phyloP scores from a whole-genome alignment of 2,329 filamentous ascomycete species.

The Fusarium chaquense region DNA sequence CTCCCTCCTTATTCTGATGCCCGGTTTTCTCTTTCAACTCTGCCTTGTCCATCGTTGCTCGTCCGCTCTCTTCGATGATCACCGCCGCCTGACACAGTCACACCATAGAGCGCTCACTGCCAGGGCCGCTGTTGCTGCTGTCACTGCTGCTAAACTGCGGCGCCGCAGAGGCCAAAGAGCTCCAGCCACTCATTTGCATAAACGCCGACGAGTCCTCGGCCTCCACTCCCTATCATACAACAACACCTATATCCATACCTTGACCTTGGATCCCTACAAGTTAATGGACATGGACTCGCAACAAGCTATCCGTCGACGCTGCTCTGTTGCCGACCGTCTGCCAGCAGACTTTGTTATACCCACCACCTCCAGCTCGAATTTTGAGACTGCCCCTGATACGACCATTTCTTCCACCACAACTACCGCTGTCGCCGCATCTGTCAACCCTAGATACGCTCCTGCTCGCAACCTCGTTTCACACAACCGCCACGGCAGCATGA shows the following conservation, averaged over 20 bases:
- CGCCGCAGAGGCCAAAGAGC: constrained; percentile 54
- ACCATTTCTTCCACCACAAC: constrained; percentile 19
- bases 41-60: constrained; percentile 62
- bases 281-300: constrained; percentile 51
- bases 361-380: constrained; percentile 41
- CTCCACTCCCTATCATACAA: constrained; percentile 48
- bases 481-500: constrained; percentile 33
- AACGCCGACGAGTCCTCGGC: constrained; percentile 52
- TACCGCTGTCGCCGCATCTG: constrained; percentile 21
- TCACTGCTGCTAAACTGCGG: constrained; percentile 56
- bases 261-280: constrained; percentile 39
- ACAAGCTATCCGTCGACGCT: constrained; percentile 57
- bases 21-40: constrained; percentile 60
- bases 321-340: constrained; percentile 54
- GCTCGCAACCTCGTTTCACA: constrained; percentile 32
- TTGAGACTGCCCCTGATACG: constrained; percentile 29
- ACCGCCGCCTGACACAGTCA: constrained; percentile 55
- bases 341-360: constrained; percentile 46
- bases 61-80: constrained; percentile 60
- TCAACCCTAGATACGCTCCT: constrained; percentile 28
- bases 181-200: constrained; percentile 55
- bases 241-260: constrained; percentile 33
- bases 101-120: constrained; percentile 58
- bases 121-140: constrained; percentile 57
- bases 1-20: constrained; percentile 57